These are phyloP conservation scores for Luzula sylvatica DNA, from an alignment of 176 grass and related monocot species.

Conservation along the genomic window DNA sequence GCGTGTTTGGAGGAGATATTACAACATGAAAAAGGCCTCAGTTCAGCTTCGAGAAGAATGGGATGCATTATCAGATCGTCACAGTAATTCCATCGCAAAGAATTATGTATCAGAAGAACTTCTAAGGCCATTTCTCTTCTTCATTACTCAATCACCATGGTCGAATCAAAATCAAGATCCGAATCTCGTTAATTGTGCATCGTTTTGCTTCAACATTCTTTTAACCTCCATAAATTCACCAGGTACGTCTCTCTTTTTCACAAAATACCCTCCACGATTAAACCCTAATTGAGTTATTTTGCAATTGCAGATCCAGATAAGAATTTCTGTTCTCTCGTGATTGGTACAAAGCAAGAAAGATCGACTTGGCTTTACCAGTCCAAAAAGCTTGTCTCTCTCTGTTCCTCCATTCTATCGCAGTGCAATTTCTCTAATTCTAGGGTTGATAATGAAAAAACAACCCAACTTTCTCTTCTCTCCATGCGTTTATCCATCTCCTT, in stretches of 20 bases:
- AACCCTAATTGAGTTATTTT: constrained; percentile 25
- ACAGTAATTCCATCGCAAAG: constrained; percentile 33
- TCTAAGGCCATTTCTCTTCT: constrained; percentile 88
- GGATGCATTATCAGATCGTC: constrained; percentile 41
- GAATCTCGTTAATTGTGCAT: constrained; percentile 37
- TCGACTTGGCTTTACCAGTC: constrained; percentile 86
- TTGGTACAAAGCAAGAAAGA: constrained; percentile 54
- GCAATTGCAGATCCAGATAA: constrained; percentile 50
- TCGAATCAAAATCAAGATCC: constrained; percentile 32
- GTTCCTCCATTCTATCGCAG: constrained; percentile 59
- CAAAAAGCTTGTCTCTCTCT: constrained; percentile 71
- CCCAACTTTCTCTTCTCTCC: constrained; percentile 38
- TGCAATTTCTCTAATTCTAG: constrained; percentile 43
- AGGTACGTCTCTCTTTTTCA: constrained; percentile 30
- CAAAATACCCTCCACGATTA: constrained; percentile 12
- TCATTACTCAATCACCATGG: constrained; percentile 44
- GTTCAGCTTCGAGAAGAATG: constrained; percentile 59
- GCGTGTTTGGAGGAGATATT: constrained; percentile 74
- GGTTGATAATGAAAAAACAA: constrained; percentile 28
- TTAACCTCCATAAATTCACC: constrained; percentile 67
- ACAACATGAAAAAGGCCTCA: constrained; percentile 39
- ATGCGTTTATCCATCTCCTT: constrained; percentile 75
- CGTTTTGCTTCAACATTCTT: constrained; percentile 68
- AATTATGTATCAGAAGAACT: constrained; percentile 69
- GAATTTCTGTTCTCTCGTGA: constrained; percentile 65